Conservation (phyloP, 208 protist genomes). For the Leptomonas pyrrhocoris region DNA sequence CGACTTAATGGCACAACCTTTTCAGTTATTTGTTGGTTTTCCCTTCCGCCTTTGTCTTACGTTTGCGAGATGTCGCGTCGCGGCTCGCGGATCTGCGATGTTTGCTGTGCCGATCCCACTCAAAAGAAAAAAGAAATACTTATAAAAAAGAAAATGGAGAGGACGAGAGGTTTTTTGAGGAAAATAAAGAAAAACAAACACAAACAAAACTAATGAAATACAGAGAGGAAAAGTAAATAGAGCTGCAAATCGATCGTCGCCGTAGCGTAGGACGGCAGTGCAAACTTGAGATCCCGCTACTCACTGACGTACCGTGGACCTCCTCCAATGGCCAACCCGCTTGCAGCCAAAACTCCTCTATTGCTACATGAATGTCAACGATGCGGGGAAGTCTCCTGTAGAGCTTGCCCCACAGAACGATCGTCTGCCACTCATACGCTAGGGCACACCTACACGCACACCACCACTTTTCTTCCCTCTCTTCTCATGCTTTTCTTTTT, state of each 20-base stretch:
- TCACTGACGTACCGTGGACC: neutral
- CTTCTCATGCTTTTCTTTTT: neutral
- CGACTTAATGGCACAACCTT: too few relatives aligned
- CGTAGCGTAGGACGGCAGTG: too few relatives aligned
- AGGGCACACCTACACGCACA: too few relatives aligned
- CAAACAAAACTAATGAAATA: neutral
- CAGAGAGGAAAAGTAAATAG: neutral
- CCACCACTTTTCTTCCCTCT: too few relatives aligned
- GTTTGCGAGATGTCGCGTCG: too few relatives aligned
- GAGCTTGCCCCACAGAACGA: slow-evolving; percentile 12
- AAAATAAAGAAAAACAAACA: neutral
- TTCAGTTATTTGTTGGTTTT: too few relatives aligned
- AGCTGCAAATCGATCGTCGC: too few relatives aligned
- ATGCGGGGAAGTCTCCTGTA: slow-evolving; percentile 18
- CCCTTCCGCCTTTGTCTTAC: neutral
- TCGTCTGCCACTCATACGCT: neutral
- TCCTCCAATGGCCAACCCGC: neutral
- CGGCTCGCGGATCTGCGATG: too few relatives aligned
- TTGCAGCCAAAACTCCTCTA: neutral
- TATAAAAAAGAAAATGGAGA: neutral
- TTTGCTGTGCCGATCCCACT: too few relatives aligned
- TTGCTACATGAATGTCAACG: neutral
- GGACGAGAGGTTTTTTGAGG: neutral
- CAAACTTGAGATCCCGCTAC: too few relatives aligned
- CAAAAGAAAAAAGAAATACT: neutral